Conservation (phyloP, 768 basidiomycete genomes). For the Boletus rubescentipes region DNA sequence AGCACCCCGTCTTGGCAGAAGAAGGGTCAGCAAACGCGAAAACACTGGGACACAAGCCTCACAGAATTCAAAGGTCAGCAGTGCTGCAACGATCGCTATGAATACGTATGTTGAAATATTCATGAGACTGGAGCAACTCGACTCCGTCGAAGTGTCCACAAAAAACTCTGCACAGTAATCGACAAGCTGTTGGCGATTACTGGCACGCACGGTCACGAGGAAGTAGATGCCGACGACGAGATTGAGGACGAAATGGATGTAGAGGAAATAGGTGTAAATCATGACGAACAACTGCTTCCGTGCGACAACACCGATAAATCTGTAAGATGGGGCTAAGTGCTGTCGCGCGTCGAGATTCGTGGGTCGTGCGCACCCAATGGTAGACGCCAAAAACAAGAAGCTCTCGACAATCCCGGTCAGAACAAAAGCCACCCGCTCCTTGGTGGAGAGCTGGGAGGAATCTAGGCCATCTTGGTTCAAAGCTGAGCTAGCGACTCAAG, state of each 20-base stretch:
- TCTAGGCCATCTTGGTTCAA: constrained; percentile 26
- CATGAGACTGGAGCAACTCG: constrained; percentile 45
- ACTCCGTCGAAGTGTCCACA: constrained; percentile 38
- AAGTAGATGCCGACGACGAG: constrained; percentile 52
- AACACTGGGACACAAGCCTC: constrained; percentile 25
- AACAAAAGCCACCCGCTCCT: constrained; percentile 42
- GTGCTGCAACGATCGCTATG: constrained; percentile 40
- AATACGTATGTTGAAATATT: constrained; percentile 46
- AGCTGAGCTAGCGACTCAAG: neutral
- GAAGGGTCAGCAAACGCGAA: constrained; percentile 2
- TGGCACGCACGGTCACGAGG: constrained; percentile 47
- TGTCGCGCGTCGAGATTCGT: neutral
- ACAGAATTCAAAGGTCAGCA: constrained; percentile 60
- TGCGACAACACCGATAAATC: constrained; percentile 61
- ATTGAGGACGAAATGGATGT: constrained; percentile 57
- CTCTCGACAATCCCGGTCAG: constrained; percentile 54
- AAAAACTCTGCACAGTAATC: constrained; percentile 48
- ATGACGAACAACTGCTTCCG: constrained; percentile 61
- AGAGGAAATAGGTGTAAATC: constrained; percentile 55
- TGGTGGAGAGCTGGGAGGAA: constrained; percentile 31
- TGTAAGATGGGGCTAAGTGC: constrained; percentile 24
- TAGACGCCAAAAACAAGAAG: constrained; percentile 50
- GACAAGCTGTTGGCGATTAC: constrained; percentile 41
- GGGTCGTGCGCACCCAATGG: constrained; percentile 46
- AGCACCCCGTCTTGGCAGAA: constrained; percentile 47